Conservation (phyloP, 257 asterid genomes). For the Hygrophila difformis region DNA sequence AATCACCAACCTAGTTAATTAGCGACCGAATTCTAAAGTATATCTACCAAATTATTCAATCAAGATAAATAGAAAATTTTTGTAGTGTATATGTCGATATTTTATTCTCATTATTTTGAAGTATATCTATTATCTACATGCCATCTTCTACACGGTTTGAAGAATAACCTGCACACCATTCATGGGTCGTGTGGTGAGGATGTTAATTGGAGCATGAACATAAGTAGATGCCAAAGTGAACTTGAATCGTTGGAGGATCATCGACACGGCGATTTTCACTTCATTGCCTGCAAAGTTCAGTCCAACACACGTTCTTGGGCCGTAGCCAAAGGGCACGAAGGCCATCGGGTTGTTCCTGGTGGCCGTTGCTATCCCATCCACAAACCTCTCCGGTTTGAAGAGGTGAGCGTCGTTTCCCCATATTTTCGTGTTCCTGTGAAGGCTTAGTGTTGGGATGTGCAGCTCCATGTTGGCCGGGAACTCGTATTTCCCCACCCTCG, state of each 20-base stretch:
- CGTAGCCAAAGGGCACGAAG: conserved; percentile 33
- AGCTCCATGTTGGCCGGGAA: conserved; percentile 28
- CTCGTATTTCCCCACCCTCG: conserved; percentile 21
- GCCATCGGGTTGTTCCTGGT: conserved; percentile 38
- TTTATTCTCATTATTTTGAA: neutral
- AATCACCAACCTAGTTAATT: too few species aligned
- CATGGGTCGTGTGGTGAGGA: conserved; percentile 34
- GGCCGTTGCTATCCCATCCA: conserved; percentile 27
- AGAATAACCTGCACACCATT: conserved; percentile 37
- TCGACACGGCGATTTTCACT: conserved; percentile 31
- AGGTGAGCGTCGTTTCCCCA: conserved; percentile 39
- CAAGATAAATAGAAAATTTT: too few species aligned
- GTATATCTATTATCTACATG: neutral
- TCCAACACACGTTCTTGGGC: conserved; percentile 34
- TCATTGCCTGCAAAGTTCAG: conserved; percentile 35
- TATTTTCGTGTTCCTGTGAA: conserved; percentile 20
- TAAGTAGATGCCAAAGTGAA: conserved; percentile 36
- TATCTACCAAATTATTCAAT: too few species aligned
- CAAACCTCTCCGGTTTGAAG: conserved; percentile 37
- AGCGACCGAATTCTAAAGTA: too few species aligned
- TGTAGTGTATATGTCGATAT: too few species aligned
- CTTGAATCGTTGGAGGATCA: conserved; percentile 32
- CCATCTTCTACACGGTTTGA: conserved; percentile 16
- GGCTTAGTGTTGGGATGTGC: conserved; percentile 23
- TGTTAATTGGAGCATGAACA: conserved; percentile 33